Percentiles rank a stretch among this genome's conserved stretches.
phyloP scores from a whole-genome alignment of 2,329 filamentous ascomycete species.

The Aspergillus sergii region DNA sequence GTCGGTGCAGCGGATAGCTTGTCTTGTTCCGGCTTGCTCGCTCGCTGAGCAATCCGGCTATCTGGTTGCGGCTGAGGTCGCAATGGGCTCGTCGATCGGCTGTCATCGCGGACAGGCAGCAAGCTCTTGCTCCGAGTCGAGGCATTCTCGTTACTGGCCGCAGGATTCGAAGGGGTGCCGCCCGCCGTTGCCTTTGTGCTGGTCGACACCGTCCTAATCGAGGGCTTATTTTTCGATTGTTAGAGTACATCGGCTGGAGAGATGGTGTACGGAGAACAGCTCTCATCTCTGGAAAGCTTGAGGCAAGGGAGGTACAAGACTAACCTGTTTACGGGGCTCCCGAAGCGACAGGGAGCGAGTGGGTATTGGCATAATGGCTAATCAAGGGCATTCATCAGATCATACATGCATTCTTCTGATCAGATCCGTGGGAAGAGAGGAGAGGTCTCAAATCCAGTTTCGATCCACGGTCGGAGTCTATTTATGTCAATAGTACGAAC shows the following conservation, averaged over 20 bases:
- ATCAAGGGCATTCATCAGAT: background rate
- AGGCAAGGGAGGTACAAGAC: constrained; percentile 20
- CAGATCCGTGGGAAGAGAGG: background rate
- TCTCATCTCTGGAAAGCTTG: background rate
- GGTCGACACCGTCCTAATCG: constrained; percentile 18
- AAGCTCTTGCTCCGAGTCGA: constrained; percentile 32
- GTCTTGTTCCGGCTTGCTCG: constrained; percentile 16
- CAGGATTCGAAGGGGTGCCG: constrained; percentile 11
- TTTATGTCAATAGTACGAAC: background rate
- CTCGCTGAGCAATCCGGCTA: constrained; percentile 21
- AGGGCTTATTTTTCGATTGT: constrained; percentile 17
- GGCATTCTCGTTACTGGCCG: constrained; percentile 22
- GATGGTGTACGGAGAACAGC: background rate
- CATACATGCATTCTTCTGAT: background rate
- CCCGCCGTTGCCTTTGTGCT: constrained; percentile 12
- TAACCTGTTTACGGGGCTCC: constrained; percentile 37
- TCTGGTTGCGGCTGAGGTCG: constrained; percentile 25
- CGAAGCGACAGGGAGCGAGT: constrained; percentile 40
- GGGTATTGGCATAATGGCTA: constrained; percentile 42
- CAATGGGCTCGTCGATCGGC: constrained; percentile 13
- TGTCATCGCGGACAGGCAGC: constrained; percentile 27
- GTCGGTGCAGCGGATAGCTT: constrained; percentile 7
- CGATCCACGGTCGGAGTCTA: background rate
- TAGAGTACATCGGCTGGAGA: background rate
- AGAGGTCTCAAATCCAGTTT: background rate